Conservation (phyloP, 306 rosid genomes). For the Carpinus fangiana region DNA sequence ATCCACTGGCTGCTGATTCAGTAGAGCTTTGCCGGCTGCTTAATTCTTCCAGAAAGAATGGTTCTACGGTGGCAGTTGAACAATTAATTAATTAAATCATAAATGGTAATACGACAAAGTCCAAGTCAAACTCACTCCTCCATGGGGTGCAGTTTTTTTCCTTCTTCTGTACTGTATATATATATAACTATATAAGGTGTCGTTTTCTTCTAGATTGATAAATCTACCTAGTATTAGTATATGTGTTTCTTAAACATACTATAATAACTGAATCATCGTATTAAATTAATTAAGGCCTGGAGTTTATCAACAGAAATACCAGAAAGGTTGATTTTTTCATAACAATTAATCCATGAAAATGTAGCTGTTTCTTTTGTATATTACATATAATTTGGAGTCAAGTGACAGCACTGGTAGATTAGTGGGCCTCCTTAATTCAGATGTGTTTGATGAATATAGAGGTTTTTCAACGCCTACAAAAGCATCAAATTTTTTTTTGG, state of each 20-base stretch:
- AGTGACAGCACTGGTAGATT: not conserved
- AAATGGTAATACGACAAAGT: not conserved
- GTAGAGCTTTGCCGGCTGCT: constrained; percentile 16
- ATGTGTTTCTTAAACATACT: not conserved
- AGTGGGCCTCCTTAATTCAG: no score
- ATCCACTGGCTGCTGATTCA: not conserved
- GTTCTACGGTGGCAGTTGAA: not conserved
- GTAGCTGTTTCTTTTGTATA: not conserved
- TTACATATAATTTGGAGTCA: not conserved
- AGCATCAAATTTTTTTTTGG: no score
- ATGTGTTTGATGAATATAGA: not conserved
- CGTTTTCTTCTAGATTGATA: not conserved
- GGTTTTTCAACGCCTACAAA: no score
- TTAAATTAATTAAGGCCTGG: not conserved
- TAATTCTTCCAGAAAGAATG: not conserved
- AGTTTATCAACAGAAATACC: not conserved
- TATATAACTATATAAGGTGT: no score
- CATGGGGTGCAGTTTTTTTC: not conserved
- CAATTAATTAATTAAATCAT: not conserved
- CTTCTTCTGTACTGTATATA: no score
- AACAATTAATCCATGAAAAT: not conserved
- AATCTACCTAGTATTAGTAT: no score
- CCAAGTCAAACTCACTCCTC: constrained; percentile 12
- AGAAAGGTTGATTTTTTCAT: not conserved
- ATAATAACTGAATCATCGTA: not conserved